Base-by-base conservation (phyloP, 441 rosid genomes). In the Hura crepitans region DNA sequence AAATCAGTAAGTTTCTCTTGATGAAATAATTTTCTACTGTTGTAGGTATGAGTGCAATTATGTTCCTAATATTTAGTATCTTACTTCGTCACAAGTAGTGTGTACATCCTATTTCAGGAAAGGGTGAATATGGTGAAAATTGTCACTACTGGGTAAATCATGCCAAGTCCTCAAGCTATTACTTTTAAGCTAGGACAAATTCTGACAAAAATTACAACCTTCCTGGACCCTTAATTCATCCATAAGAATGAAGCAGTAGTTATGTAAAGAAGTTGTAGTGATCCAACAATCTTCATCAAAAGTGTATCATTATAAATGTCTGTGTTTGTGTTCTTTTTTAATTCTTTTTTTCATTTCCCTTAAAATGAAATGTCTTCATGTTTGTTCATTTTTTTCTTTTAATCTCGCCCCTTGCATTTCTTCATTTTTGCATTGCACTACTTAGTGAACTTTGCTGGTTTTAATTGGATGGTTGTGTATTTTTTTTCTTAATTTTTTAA, bases 1-100 rank as follows among this genome's bases (percentile, higher is more conserved):
- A 61, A 85, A 79, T 51, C 75, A 78, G 93, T 88, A 75, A 81
- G 90, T 69, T 68, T 59, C 62, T 17, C 45, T 1, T 46, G 51
- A 10, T 61, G 28, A 46, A 2, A n/a, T 60, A 45, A 22, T 7
- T 68, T 1, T 28, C 35, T 43, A 35, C 25, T 17, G 22, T 53
- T 62, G 58, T 66, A 50, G 10, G 76, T 72, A 23, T 50, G 73
- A n/a, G 35, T 73, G 45, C 75, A 50, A 17, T 37, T 27, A 13
- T 39, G 53, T 25, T 25, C 35, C 37, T 15, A 28, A 18, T 45
- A 8, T 13, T 63, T 62, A 7, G 2, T 13, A 4, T 25, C 22
- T 45, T 7, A 30, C 62, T 30, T 56, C 30, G 28, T 56, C 35
- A 33, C 4, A 2, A 27, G 61, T 56, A 27, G 37, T n/a, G 1